Evolutionary conservation across 371 early-diverging fungal genomes (phyloP).

Genomic region (Mortierella sp.): DNA sequence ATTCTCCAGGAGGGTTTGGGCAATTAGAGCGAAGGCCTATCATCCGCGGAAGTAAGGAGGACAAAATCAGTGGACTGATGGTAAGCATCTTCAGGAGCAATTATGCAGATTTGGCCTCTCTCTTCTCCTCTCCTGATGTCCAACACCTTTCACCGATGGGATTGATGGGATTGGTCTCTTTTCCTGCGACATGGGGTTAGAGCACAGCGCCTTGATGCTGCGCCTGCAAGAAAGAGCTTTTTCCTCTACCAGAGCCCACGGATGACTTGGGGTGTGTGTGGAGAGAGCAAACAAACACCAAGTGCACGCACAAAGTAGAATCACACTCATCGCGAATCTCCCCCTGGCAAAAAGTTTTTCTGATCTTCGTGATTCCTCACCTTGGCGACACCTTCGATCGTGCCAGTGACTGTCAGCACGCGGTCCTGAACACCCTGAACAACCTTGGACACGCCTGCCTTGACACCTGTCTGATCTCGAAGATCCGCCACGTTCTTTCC

Average conservation of each 20-base stretch:
- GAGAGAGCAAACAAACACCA: not conserved
- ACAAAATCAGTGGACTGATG: too few species aligned
- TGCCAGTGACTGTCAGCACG: constrained; percentile 85
- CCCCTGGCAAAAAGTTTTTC: not conserved
- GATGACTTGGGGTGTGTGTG: too few species aligned
- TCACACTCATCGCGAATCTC: not conserved
- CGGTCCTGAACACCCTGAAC: constrained; percentile 88
- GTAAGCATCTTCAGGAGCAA: too few species aligned
- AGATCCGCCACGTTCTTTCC: constrained; percentile 90
- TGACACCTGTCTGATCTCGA: constrained; percentile 82
- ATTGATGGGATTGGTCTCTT: too few species aligned
- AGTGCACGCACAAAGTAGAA: not conserved
- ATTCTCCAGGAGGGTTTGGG: constrained; percentile 85
- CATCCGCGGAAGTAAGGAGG: not conserved
- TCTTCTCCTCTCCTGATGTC: too few species aligned
- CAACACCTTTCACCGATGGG: too few species aligned
- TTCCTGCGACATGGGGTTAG: too few species aligned
- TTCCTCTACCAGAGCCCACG: too few species aligned
- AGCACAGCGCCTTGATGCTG: too few species aligned
- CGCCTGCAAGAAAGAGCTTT: too few species aligned
- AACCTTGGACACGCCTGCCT: constrained; percentile 88
- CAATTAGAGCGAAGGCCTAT: constrained; percentile 79
- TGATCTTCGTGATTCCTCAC: constrained; percentile 35
- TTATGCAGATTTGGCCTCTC: too few species aligned
- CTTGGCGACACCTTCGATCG: constrained; percentile 78